Percentiles rank a stretch among this genome's conserved stretches.
Conservation (phyloP, 2,329 filamentous ascomycete genomes). For the Ophiosphaerella korrae region DNA sequence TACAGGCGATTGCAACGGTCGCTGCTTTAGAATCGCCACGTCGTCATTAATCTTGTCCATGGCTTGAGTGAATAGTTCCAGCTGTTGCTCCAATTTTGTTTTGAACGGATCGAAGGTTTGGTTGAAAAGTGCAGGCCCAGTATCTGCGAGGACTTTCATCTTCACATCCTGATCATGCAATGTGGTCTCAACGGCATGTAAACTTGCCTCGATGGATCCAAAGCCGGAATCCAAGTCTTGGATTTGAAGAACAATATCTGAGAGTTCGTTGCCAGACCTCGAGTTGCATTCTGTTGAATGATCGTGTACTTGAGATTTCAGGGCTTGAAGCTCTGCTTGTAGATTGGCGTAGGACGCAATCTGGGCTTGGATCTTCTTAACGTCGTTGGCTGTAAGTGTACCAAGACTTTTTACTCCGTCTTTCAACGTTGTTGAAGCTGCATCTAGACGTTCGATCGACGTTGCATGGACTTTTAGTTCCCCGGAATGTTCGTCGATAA, state of each 20-base stretch:
- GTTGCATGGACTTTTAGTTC: no score
- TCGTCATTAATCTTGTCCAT: not conserved
- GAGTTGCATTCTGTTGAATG: no score
- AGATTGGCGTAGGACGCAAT: no score
- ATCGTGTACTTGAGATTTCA: no score
- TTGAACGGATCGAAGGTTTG: constrained; percentile 16
- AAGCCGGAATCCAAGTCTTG: not conserved
- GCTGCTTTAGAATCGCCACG: not conserved
- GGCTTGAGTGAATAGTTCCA: not conserved
- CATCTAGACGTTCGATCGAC: no score
- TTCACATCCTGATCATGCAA: not conserved
- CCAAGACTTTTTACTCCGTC: no score
- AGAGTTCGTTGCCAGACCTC: no score
- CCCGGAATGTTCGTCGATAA: no score
- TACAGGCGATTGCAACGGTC: not conserved
- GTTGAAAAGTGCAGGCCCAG: constrained; percentile 8
- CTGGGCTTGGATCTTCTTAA: no score
- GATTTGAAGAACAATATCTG: not conserved
- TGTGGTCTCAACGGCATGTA: not conserved
- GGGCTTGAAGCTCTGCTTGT: no score
- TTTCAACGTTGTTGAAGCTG: no score
- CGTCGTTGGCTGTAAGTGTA: no score
- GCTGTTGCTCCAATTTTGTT: not conserved
- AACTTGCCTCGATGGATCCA: not conserved
- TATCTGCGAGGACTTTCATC: not conserved